Base-by-base conservation (phyloP, 768 basidiomycete species). In the Serendipita vermifera region DNA sequence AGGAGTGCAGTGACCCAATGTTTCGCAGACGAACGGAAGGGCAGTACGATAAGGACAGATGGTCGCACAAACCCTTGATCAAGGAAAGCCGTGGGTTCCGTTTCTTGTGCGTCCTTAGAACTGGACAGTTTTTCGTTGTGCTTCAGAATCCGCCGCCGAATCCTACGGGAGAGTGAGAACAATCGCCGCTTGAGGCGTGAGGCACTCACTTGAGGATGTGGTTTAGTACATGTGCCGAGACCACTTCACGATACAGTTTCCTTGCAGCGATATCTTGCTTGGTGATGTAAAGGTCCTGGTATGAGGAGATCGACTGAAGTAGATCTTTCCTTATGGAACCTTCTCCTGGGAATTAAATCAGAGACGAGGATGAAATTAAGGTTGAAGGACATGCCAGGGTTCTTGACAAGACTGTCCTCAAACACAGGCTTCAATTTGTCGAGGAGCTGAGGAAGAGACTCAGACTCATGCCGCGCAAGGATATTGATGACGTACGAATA, bases 51-150 rank as follows among this genome's bases (percentile, higher is more conserved):
- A 41, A 99, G 85, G 27, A 94, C 74, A 17, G 94, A 92, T 7
- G 96, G 94, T 3, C 96, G 86, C 5, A 93, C 96, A 70, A 97
- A 98, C 26, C 94, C 94, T 75, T 98, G 96, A 65, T 99, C 96
- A 70, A 89, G 88, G 13, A 70, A 64, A 13, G 87, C 77, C 59
- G 88, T 81, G 24, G 65, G 59, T 68, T 83, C 80, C 2, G 82
- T 82, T 2, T 78, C 74, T 22, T 79, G 72, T 5, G 71, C 69
- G 14, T 75, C 66, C 67, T 87, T 83, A 7, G 82, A 80, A 60
- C 82, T 78, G 0, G 86, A 75, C n/a, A 97, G 75, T 36, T 85
- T 86, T 60, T 94, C 90, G 63, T 97, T 98, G 68, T 93, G 97
- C 68, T 93, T 93, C 2, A 97, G 73, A 32, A 99, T 77, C 6